A percentile compares a stretch with the other conserved stretches of the same genome.
Conservation (phyloP, 305 asterid genomes). For the Fraxinus latifolia region DNA sequence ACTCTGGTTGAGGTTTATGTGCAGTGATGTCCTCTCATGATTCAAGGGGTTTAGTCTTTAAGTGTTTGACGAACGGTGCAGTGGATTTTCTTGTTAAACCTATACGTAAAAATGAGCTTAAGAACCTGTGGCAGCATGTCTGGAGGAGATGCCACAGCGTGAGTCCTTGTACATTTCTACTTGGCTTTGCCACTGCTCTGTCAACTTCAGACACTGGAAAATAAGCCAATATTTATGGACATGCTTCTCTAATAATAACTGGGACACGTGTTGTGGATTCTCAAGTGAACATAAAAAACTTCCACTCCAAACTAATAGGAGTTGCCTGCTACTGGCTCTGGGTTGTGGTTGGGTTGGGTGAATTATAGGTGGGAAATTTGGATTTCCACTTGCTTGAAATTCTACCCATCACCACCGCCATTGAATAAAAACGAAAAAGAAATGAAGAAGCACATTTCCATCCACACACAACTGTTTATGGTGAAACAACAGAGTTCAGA, state of each 20-base stretch:
- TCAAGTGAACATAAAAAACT: not conserved
- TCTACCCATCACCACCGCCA: not conserved
- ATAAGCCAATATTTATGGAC: not conserved
- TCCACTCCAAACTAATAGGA: constrained; percentile 15
- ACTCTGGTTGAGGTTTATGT: constrained; percentile 31
- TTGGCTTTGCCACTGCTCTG: constrained; percentile 16
- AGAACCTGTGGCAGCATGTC: constrained; percentile 88
- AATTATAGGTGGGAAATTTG: not conserved
- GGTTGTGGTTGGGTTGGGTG: not conserved
- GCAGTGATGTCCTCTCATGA: constrained; percentile 97
- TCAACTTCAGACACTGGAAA: not conserved
- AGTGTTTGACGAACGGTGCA: constrained; percentile 86
- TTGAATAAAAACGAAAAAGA: not conserved
- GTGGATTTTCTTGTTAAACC: constrained; percentile 89
- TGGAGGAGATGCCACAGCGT: constrained; percentile 94
- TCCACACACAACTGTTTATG: not conserved
- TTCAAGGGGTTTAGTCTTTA: constrained; percentile 79
- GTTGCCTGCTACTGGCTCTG: constrained; percentile 10
- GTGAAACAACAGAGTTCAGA: not conserved
- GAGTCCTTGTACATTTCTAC: constrained; percentile 38
- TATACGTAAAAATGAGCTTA: constrained; percentile 82
- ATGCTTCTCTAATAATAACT: constrained; percentile 2
- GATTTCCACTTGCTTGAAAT: not conserved
- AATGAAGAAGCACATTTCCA: not conserved
- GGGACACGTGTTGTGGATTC: constrained; percentile 2